phyloP scores from a whole-genome alignment of 2,329 filamentous ascomycete genomes.

The Claviceps paspali region DNA sequence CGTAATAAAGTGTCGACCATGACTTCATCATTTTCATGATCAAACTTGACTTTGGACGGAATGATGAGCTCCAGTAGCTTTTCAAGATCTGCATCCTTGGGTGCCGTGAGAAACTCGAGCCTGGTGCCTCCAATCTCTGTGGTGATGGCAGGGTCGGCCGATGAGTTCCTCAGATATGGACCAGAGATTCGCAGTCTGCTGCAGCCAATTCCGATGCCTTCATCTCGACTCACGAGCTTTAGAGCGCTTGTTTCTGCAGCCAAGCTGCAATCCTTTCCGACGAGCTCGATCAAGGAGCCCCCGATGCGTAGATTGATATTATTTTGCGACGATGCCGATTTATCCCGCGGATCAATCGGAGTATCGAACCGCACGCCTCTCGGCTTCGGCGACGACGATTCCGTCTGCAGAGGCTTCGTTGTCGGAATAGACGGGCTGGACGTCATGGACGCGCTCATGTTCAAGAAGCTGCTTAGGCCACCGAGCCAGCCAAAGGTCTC shows the following conservation, averaged over 20 bases:
- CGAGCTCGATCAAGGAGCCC: constrained; percentile 60
- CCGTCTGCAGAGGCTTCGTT: constrained; percentile 20
- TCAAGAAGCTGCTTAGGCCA: constrained; percentile 79
- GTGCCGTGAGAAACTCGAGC: constrained; percentile 56
- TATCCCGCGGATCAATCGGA: constrained; percentile 32
- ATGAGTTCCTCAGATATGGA: constrained; percentile 41
- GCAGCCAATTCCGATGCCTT: constrained; percentile 57
- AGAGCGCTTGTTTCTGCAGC: constrained; percentile 64
- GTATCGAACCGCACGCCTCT: constrained; percentile 45
- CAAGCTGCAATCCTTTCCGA: constrained; percentile 63
- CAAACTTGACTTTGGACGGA: constrained; percentile 79
- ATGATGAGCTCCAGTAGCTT: constrained; percentile 73
- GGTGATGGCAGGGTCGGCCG: constrained; percentile 43
- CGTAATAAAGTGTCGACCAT: constrained; percentile 81
- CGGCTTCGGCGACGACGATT: constrained; percentile 27
- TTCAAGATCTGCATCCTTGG: constrained; percentile 68
- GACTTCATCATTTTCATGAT: constrained; percentile 78
- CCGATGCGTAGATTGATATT: constrained; percentile 68
- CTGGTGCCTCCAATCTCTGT: constrained; percentile 51
- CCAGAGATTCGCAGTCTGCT: constrained; percentile 62
- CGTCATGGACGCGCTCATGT: constrained; percentile 70
- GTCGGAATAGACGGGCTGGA: constrained; percentile 45
- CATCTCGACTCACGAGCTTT: constrained; percentile 62
- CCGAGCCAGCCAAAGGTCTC: constrained; percentile 82
- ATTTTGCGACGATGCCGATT: constrained; percentile 30